Conservation (phyloP, 2,329 filamentous ascomycete species). For the Claviceps purpurea region DNA sequence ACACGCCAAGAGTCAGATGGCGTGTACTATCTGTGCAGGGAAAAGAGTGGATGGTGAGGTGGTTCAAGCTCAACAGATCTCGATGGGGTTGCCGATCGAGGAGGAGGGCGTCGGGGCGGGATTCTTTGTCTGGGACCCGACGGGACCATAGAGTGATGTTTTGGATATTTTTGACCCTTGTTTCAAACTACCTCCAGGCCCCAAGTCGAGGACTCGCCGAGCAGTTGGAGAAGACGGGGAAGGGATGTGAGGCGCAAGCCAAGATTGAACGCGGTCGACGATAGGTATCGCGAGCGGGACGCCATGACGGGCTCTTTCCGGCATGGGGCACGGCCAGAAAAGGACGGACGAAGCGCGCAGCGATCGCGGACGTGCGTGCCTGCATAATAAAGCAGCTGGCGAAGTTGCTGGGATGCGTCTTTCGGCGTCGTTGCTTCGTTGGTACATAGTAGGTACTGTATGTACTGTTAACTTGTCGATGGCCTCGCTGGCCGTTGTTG, state of each 20-base stretch:
- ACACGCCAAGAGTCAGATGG: constrained; percentile 23
- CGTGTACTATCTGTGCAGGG: constrained; percentile 16
- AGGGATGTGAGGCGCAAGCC: constrained; percentile 6
- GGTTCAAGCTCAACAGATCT: constrained; percentile 12
- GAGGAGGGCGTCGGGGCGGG: constrained; percentile 8
- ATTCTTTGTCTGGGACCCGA: constrained; percentile 11
- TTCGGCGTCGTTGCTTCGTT: not conserved
- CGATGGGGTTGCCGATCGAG: constrained; percentile 14
- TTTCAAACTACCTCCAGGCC: constrained; percentile 10
- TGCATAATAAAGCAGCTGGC: constrained; percentile 1
- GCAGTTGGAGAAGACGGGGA: not conserved
- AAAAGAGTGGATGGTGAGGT: constrained; percentile 20
- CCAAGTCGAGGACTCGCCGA: constrained; percentile 3
- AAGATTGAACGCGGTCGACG: not conserved
- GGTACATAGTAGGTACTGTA: too few relatives aligned
- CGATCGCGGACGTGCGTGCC: constrained; percentile 2
- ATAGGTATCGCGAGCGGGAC: not conserved
- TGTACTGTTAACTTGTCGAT: too few relatives aligned
- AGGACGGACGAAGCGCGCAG: constrained; percentile 1
- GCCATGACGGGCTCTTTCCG: not conserved
- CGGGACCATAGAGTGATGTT: constrained; percentile 14
- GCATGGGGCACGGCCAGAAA: not conserved
- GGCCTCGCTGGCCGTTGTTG: too few relatives aligned
- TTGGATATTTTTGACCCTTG: constrained; percentile 9
- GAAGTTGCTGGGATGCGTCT: constrained; percentile 2